phyloP scores from a whole-genome alignment of 345 rosid species.

The Hirschfeldia incana region DNA sequence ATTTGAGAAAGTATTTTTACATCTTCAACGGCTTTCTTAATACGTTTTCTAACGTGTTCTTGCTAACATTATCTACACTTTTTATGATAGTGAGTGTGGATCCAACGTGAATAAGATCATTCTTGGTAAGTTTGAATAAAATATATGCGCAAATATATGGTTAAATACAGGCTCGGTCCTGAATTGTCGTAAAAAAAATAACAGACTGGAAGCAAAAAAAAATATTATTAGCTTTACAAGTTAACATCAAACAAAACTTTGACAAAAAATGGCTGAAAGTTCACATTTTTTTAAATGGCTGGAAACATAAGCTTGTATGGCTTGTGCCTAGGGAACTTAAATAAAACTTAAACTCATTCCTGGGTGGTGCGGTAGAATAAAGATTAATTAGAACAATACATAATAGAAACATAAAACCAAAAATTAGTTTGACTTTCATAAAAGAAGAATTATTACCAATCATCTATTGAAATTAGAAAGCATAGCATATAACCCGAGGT shows the following conservation, averaged over 20 bases:
- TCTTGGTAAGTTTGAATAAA: not conserved
- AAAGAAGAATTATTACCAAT: constrained; percentile 30
- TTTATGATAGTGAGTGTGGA: not conserved
- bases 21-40: no score
- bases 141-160: not conserved
- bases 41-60: not conserved
- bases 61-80: not conserved
- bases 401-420: not conserved
- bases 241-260: no score
- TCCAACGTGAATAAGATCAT: constrained; percentile 3
- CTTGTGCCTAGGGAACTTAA: not conserved
- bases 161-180: no score
- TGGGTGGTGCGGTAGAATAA: constrained; percentile 8
- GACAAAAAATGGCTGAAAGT: no score
- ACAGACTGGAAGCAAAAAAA: no score
- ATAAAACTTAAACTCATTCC: constrained; percentile 17
- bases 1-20: no score
- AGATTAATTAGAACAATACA: constrained; percentile 4
- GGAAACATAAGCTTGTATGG: no score
- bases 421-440: constrained; percentile 31
- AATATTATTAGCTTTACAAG: no score
- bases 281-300: no score
- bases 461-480: constrained; percentile 30
- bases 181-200: no score
- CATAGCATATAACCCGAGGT: constrained; percentile 35